These are phyloP conservation scores for Psidium guajava DNA, from an alignment of 345 rosid genomes.

Conservation along the genomic window DNA sequence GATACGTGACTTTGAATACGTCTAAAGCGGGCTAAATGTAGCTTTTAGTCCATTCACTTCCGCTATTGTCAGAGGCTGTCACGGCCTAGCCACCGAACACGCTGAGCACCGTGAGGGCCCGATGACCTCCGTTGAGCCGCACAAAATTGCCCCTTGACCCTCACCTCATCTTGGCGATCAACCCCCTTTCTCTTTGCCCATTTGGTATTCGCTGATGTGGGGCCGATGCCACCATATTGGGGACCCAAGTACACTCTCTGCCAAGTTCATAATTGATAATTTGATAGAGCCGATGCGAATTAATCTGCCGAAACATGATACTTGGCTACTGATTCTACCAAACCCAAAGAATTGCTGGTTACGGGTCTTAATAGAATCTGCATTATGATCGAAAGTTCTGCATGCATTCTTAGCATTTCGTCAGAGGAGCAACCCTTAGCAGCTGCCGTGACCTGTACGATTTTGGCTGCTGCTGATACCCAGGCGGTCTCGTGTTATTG, in stretches of 20 bases:
- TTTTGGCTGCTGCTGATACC: conserved; percentile 94
- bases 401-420: not conserved
- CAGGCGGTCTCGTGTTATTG: conserved; percentile 89
- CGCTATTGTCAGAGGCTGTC: not conserved
- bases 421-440: conserved; percentile 58
- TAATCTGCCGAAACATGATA: not conserved
- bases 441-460: conserved; percentile 93
- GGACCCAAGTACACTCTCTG: not conserved
- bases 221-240: not conserved
- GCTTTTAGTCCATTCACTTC: not conserved
- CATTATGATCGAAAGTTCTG: not conserved
- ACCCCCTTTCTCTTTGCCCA: not conserved
- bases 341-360: not conserved
- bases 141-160: not conserved
- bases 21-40: not conserved
- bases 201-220: not conserved
- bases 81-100: not conserved
- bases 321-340: not conserved
- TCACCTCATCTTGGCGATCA: not conserved
- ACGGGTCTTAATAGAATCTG: not conserved
- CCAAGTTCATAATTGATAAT: not conserved
- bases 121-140: not conserved
- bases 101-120: not conserved
- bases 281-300: not conserved
- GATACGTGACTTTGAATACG: not conserved